Conservation (phyloP, 2,329 filamentous ascomycete genomes). For the Alternaria viburni region DNA sequence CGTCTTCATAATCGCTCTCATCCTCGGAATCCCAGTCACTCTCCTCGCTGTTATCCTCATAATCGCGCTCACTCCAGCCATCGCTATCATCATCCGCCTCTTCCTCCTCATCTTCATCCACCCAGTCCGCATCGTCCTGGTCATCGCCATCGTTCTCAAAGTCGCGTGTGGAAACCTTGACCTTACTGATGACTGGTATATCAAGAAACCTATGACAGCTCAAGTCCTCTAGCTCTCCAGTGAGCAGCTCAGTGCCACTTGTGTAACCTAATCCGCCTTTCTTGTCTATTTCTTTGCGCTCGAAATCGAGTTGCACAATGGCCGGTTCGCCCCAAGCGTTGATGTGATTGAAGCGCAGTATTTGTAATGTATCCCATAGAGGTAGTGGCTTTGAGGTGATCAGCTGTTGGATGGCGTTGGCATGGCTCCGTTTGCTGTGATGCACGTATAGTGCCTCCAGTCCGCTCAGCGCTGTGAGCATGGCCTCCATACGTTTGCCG, state of each 20-base stretch:
- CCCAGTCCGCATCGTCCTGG: constrained; percentile 1
- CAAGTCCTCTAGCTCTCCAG: not conserved
- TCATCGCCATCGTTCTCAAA: constrained; percentile 8
- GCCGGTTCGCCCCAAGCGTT: constrained; percentile 4
- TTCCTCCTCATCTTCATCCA: not conserved
- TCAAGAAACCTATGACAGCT: not conserved
- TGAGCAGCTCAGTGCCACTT: not conserved
- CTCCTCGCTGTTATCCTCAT: constrained; percentile 11
- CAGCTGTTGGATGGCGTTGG: not conserved
- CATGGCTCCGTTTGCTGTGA: not conserved
- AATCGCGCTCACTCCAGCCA: constrained; percentile 11
- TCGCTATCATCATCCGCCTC: not conserved
- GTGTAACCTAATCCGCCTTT: not conserved
- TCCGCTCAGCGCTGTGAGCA: constrained; percentile 2
- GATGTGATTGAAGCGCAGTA: not conserved
- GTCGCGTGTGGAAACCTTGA: not conserved
- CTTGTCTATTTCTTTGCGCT: not conserved
- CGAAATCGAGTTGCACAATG: constrained; percentile 2
- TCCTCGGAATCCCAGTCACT: constrained; percentile 14
- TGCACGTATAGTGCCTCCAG: not conserved
- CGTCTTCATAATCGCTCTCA: constrained; percentile 14
- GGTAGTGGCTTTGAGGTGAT: not conserved
- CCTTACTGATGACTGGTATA: not conserved
- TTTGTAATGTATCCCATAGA: constrained; percentile 2
- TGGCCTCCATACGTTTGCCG: not conserved